Evolutionary conservation across 73 alveolate genomes (phyloP).

Genomic region (Blepharisma japonicum): DNA sequence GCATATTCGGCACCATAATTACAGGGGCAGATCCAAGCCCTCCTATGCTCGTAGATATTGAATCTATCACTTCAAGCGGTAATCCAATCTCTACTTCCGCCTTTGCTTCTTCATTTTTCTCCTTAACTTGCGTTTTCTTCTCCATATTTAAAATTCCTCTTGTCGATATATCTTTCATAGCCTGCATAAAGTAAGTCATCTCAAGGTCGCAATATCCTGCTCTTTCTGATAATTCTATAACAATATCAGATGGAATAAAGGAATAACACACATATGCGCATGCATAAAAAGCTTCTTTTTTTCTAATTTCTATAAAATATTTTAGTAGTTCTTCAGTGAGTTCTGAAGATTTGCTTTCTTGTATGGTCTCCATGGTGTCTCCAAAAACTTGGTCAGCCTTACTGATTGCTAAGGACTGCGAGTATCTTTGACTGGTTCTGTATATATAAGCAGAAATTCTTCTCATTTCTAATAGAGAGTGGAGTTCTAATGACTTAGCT

Average conservation of each 20-base stretch:
- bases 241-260: conserved; percentile 94
- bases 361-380: conserved; percentile 97
- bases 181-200: conserved; percentile 97
- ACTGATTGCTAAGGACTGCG: conserved; percentile 81
- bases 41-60: conserved; percentile 54
- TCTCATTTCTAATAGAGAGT: conserved; percentile 94
- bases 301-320: conserved; percentile 89
- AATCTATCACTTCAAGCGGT: conserved; percentile 64
- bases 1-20: neutral
- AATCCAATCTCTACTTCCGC: conserved; percentile 52
- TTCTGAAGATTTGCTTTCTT: conserved; percentile 85
- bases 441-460: conserved; percentile 94
- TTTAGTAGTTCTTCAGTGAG: conserved; percentile 91
- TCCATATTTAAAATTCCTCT: conserved; percentile 85
- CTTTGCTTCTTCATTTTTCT: conserved; percentile 88
- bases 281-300: conserved; percentile 94
- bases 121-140: conserved; percentile 86
- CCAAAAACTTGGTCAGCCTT: conserved; percentile 90
- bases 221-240: conserved; percentile 98
- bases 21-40: neutral
- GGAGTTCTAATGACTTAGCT: conserved; percentile 87
- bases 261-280: conserved; percentile 97
- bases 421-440: conserved; percentile 88
- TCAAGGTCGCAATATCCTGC: conserved; percentile 90
- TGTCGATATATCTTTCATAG: conserved; percentile 89